Evolutionary conservation across 2,329 filamentous ascomycete species (phyloP).

Genomic region (Xylaria digitata): DNA sequence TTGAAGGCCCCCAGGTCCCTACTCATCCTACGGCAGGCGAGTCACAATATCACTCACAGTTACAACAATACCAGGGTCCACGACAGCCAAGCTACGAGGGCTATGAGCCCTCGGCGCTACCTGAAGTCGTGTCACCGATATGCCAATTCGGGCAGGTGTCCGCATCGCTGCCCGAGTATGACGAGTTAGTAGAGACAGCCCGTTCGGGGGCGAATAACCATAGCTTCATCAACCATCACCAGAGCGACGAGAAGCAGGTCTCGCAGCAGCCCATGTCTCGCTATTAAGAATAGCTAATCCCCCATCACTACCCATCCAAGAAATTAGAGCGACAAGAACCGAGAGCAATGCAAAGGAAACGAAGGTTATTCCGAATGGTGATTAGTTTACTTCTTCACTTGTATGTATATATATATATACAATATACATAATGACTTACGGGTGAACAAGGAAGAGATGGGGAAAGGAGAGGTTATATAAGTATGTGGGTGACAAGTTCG

Average conservation of each 20-base stretch:
- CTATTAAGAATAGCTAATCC: constrained; percentile 30
- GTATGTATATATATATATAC: constrained; percentile 28
- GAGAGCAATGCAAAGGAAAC: constrained; percentile 18
- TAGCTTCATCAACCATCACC: not conserved
- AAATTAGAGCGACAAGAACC: not conserved
- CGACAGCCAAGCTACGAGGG: constrained; percentile 19
- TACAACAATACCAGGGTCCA: constrained; percentile 7
- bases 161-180: constrained; percentile 34
- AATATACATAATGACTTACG: constrained; percentile 11
- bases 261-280: constrained; percentile 38
- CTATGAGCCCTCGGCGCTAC: not conserved
- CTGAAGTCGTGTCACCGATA: constrained; percentile 35
- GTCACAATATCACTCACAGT: constrained; percentile 5
- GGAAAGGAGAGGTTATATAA: not conserved
- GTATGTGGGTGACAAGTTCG: not conserved
- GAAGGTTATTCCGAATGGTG: not conserved
- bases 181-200: constrained; percentile 29
- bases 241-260: constrained; percentile 31
- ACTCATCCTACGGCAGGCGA: not conserved
- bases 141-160: constrained; percentile 36
- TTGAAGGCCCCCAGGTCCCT: not conserved
- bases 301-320: not conserved
- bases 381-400: constrained; percentile 3
- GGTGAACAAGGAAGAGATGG: not conserved
- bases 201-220: not conserved